phyloP scores from a whole-genome alignment of 2,329 filamentous ascomycete genomes.

The Microascus cirrosus region DNA sequence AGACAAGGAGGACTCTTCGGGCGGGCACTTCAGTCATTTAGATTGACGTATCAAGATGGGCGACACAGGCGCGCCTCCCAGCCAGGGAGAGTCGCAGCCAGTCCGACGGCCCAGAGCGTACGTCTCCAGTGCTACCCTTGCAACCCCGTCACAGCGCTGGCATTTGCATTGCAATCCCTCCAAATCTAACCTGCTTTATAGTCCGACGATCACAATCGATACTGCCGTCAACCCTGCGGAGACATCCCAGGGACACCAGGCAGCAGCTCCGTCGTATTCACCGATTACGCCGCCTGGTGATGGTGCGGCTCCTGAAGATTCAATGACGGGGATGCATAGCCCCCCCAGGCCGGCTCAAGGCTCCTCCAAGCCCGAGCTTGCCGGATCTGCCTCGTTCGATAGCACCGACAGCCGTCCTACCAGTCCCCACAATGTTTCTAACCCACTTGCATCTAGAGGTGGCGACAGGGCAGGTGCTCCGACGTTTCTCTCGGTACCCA shows the following conservation, averaged over 20 bases:
- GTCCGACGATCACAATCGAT: conserved; percentile 44
- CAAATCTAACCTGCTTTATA: conserved; percentile 11
- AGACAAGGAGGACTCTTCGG: background rate
- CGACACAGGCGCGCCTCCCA: background rate
- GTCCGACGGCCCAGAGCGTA: conserved; percentile 24
- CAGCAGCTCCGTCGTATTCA: conserved; percentile 10
- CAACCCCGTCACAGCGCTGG: too few relatives aligned
- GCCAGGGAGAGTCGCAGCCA: conserved; percentile 5
- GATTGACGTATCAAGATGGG: background rate
- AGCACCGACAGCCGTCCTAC: conserved; percentile 55
- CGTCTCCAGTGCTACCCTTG: conserved; percentile 10
- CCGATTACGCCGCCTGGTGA: conserved; percentile 26
- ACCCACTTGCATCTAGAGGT: conserved; percentile 33
- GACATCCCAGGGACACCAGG: background rate
- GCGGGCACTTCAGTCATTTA: background rate
- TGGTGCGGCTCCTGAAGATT: conserved; percentile 23
- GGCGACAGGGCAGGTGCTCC: conserved; percentile 28
- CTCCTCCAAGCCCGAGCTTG: background rate
- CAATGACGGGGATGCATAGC: conserved; percentile 38
- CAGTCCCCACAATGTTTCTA: conserved; percentile 63
- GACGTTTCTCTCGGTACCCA: conserved; percentile 57
- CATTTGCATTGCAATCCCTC: background rate
- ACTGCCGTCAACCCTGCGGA: conserved; percentile 24
- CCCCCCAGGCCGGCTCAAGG: background rate
- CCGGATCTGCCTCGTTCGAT: conserved; percentile 41